phyloP scores from a whole-genome alignment of 495 filamentous ascomycete species.

The Corynascus novoguineensis region DNA sequence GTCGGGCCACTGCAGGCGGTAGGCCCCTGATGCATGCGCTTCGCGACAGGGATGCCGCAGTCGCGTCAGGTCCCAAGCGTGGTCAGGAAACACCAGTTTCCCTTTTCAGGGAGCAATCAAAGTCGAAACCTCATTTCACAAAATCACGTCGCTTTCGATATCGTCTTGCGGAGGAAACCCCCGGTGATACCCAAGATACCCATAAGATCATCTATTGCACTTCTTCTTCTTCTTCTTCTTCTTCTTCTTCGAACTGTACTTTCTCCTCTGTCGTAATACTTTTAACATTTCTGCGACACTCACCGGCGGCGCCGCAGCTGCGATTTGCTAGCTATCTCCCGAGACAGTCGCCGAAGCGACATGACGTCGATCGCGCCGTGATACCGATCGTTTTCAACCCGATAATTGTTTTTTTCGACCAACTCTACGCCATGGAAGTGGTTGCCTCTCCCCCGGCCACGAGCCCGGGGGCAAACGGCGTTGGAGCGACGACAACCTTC shows the following conservation, averaged over 20 bases:
- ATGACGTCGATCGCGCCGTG: constrained; percentile 15
- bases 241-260: not conserved
- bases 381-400: constrained; percentile 6
- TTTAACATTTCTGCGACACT: constrained; percentile 2
- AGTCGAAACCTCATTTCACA: not conserved
- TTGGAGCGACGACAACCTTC: constrained; percentile 39
- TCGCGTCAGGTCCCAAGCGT: constrained; percentile 14
- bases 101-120: constrained; percentile 10
- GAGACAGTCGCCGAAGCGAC: not conserved
- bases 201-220: not conserved
- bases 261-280: constrained; percentile 8
- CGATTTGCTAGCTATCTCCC: not conserved
- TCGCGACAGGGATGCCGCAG: constrained; percentile 20
- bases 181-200: constrained; percentile 13
- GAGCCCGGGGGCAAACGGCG: constrained; percentile 39
- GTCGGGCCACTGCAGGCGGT: not conserved
- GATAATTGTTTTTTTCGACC: not conserved
- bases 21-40: constrained; percentile 18
- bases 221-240: too few relatives aligned
- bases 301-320: constrained; percentile 4
- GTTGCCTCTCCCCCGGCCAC: constrained; percentile 39
- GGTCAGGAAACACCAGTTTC: not conserved
- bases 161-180: not conserved
- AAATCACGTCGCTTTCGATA: not conserved
- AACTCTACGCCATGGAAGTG: constrained; percentile 40